phyloP scores from a whole-genome alignment of 2,329 filamentous ascomycete species.

The Ceratocystiopsis sp. region DNA sequence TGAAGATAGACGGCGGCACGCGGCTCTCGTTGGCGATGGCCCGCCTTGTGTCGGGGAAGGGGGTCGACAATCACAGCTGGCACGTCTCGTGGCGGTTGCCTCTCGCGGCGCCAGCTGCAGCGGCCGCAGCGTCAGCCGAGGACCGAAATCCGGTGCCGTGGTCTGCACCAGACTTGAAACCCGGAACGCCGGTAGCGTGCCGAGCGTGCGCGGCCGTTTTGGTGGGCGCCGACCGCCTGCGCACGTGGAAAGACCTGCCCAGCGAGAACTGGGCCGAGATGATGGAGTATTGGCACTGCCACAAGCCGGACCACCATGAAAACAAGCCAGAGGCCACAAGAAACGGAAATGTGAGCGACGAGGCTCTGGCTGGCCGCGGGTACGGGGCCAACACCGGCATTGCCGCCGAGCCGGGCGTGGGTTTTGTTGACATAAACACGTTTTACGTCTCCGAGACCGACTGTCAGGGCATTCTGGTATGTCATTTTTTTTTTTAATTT shows the following conservation, averaged over 20 bases:
- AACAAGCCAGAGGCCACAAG: not conserved
- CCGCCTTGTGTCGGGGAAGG: slow-evolving; percentile 19
- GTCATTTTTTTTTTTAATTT: slow-evolving; percentile 11
- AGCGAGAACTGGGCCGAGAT: slow-evolving; percentile 98
- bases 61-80: slow-evolving; percentile 12
- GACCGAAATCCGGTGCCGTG: slow-evolving; percentile 26
- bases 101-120: not conserved
- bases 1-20: slow-evolving; percentile 14
- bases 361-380: slow-evolving; percentile 45
- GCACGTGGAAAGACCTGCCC: slow-evolving; percentile 76
- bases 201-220: slow-evolving; percentile 22
- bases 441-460: slow-evolving; percentile 56
- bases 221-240: slow-evolving; percentile 22
- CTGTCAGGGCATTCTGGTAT: slow-evolving; percentile 31
- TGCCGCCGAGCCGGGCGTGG: slow-evolving; percentile 44
- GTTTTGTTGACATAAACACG: slow-evolving; percentile 66
- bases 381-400: slow-evolving; percentile 73
- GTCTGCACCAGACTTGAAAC: slow-evolving; percentile 32
- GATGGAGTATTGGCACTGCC: slow-evolving; percentile 99
- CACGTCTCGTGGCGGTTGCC: slow-evolving; percentile 34
- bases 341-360: slow-evolving; percentile 18
- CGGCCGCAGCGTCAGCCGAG: not conserved
- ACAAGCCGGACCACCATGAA: slow-evolving; percentile 48
- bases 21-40: slow-evolving; percentile 13
- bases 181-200: slow-evolving; percentile 24